A percentile compares a stretch with the other conserved stretches of the same genome.
These are phyloP conservation scores for Erigeron canadensis DNA, from an alignment of 129 eudicot species.

Conservation along the genomic window DNA sequence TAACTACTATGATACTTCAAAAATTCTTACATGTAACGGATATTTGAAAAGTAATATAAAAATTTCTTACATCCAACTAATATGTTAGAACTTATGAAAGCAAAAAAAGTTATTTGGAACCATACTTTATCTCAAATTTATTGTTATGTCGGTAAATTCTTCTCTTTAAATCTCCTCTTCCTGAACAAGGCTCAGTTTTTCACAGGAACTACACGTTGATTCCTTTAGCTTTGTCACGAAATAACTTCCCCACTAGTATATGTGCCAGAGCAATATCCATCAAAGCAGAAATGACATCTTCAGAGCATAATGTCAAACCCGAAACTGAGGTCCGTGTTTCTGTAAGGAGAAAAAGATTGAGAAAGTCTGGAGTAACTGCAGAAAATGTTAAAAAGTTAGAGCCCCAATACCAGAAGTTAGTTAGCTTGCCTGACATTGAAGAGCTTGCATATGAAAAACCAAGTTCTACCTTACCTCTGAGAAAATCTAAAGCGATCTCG, in stretches of 20 bases:
- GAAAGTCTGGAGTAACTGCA: conserved; percentile 32
- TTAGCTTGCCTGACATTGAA: conserved; percentile 70
- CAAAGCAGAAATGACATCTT: conserved; percentile 32
- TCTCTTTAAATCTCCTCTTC: neutral
- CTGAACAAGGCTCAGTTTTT: conserved; percentile 6
- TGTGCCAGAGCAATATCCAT: conserved; percentile 21
- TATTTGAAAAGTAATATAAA: too few relatives aligned
- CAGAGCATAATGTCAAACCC: conserved; percentile 29
- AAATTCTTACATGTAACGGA: neutral
- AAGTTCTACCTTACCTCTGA: conserved; percentile 24
- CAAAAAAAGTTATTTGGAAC: neutral
- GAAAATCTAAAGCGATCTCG: conserved; percentile 17
- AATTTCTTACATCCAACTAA: too few relatives aligned
- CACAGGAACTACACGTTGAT: conserved; percentile 29
- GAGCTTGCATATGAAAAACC: conserved; percentile 62
- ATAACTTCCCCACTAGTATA: conserved; percentile 32
- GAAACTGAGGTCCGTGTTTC: conserved; percentile 43
- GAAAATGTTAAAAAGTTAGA: conserved; percentile 33
- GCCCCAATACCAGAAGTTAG: conserved; percentile 32
- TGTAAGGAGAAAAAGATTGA: conserved; percentile 50
- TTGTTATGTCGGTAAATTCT: neutral
- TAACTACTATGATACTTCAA: neutral
- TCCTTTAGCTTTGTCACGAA: conserved; percentile 31
- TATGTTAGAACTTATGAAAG: neutral
- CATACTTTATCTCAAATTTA: neutral